These are phyloP conservation scores for Suillus lakei DNA, from an alignment of 768 basidiomycete genomes.

Conservation along the genomic window DNA sequence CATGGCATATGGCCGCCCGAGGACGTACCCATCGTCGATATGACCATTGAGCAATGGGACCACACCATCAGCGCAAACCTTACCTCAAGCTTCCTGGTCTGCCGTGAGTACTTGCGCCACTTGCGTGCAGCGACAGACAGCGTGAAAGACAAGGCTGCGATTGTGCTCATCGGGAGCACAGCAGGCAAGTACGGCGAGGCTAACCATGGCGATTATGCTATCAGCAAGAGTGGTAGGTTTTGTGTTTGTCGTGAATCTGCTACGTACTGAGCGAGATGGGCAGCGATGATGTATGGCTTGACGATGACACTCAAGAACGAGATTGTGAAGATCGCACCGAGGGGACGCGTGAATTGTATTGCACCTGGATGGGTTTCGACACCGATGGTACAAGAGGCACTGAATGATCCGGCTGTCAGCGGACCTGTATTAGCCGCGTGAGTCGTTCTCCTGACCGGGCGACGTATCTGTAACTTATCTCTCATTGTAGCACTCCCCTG, in stretches of 20 bases:
- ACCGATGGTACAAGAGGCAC: slow-evolving; percentile 60
- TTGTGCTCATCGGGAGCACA: slow-evolving; percentile 72
- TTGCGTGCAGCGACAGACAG: slow-evolving; percentile 43
- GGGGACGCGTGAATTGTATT: slow-evolving; percentile 68
- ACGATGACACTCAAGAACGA: slow-evolving; percentile 76
- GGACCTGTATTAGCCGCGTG: slow-evolving; percentile 73
- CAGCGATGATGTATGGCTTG: slow-evolving; percentile 77
- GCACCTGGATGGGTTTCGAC: slow-evolving; percentile 74
- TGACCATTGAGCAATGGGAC: slow-evolving; percentile 69
- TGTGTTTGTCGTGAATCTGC: not conserved
- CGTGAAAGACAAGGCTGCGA: slow-evolving; percentile 56
- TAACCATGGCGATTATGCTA: slow-evolving; percentile 69
- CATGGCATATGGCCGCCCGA: slow-evolving; percentile 57
- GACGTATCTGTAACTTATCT: not conserved
- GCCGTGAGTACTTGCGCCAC: slow-evolving; percentile 58
- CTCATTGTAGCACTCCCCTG: slow-evolving; percentile 59
- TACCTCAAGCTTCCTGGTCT: slow-evolving; percentile 70
- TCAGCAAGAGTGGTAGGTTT: slow-evolving; percentile 67
- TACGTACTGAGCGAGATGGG: not conserved
- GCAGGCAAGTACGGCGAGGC: slow-evolving; percentile 77
- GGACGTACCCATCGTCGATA: slow-evolving; percentile 56
- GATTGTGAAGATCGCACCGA: slow-evolving; percentile 75
- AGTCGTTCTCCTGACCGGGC: slow-evolving; percentile 22
- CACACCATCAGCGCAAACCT: slow-evolving; percentile 64
- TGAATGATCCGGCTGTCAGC: slow-evolving; percentile 57